These are phyloP conservation scores for Hygrophila difformis DNA, from an alignment of 257 asterid species.

Conservation along the genomic window DNA sequence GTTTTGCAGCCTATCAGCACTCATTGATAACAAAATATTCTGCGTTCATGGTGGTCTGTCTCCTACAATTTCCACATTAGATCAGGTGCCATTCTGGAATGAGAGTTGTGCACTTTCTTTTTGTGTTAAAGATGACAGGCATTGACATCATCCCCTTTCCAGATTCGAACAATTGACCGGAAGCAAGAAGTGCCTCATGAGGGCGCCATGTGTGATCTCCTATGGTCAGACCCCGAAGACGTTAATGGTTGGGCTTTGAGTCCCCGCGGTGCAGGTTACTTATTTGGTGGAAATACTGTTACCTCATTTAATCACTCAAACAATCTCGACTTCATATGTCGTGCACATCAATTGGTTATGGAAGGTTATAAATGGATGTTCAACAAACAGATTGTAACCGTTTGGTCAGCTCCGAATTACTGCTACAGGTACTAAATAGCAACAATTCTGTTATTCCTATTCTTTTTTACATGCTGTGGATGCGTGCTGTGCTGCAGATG, in stretches of 20 bases:
- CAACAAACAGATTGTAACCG: slow-evolving; percentile 82
- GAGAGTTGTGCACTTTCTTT: slow-evolving; percentile 4
- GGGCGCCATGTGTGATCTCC: slow-evolving; percentile 98
- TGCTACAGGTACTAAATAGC: slow-evolving; percentile 60
- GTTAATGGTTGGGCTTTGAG: slow-evolving; percentile 96
- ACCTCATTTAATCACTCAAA: slow-evolving; percentile 75
- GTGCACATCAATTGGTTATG: slow-evolving; percentile 98
- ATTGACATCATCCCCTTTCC: slow-evolving; percentile 20
- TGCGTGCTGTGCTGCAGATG: slow-evolving; percentile 43
- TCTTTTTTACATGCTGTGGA: slow-evolving; percentile 8
- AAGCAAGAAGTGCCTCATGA: slow-evolving; percentile 99
- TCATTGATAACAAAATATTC: slow-evolving; percentile 85
- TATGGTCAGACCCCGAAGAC: slow-evolving; percentile 99
- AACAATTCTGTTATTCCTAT: not conserved
- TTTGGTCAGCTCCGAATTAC: slow-evolving; percentile 98
- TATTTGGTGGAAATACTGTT: slow-evolving; percentile 89
- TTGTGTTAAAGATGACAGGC: slow-evolving; percentile 1
- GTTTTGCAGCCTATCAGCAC: slow-evolving; percentile 84
- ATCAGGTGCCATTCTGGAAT: slow-evolving; percentile 53
- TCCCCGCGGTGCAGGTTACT: slow-evolving; percentile 98
- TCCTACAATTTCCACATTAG: slow-evolving; percentile 80
- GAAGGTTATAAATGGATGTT: slow-evolving; percentile 99
- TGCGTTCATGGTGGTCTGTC: slow-evolving; percentile 97
- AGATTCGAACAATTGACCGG: slow-evolving; percentile 91
- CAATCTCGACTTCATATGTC: slow-evolving; percentile 82